These are phyloP conservation scores for Stachybotrys chlorohalonatus DNA, from an alignment of 2,329 filamentous ascomycete species.

Conservation along the genomic window DNA sequence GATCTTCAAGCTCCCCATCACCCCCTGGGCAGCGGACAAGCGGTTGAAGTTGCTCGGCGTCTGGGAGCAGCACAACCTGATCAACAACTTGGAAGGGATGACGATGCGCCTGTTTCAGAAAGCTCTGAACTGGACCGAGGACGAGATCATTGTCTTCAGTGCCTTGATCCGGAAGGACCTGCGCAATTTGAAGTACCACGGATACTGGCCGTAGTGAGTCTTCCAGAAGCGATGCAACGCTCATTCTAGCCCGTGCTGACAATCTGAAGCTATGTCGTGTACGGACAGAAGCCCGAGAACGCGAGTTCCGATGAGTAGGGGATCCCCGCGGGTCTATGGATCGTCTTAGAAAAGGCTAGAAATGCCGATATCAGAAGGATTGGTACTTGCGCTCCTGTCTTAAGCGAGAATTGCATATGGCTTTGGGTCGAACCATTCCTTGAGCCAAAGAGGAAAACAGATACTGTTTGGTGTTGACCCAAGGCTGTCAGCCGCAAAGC, in stretches of 20 bases:
- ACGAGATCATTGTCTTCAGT: constrained; percentile 17
- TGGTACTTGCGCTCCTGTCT: too few relatives aligned
- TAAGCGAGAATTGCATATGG: too few relatives aligned
- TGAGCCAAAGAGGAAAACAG: too few relatives aligned
- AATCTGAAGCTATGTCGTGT: neutral
- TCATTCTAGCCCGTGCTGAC: neutral
- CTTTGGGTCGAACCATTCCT: too few relatives aligned
- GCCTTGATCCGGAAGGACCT: constrained; percentile 18
- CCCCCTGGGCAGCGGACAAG: constrained; percentile 38
- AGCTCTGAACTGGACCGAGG: constrained; percentile 17
- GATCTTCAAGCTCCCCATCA: constrained; percentile 35
- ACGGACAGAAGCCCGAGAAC: neutral
- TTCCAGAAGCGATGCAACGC: neutral
- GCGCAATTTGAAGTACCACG: constrained; percentile 16
- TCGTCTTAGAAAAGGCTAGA: too few relatives aligned
- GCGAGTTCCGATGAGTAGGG: neutral
- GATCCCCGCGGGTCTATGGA: neutral
- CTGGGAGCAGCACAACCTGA: constrained; percentile 12
- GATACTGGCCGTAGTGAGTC: constrained; percentile 22
- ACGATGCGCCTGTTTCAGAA: constrained; percentile 22
- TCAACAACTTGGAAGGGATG: constrained; percentile 16
- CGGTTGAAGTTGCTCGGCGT: constrained; percentile 38
- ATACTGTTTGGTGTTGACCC: too few relatives aligned
- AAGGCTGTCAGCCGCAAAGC: too few relatives aligned
- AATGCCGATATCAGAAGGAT: too few relatives aligned